phyloP scores from a whole-genome alignment of 225 moss, liverwort and hornwort species.

The Pleurozium schreberi region DNA sequence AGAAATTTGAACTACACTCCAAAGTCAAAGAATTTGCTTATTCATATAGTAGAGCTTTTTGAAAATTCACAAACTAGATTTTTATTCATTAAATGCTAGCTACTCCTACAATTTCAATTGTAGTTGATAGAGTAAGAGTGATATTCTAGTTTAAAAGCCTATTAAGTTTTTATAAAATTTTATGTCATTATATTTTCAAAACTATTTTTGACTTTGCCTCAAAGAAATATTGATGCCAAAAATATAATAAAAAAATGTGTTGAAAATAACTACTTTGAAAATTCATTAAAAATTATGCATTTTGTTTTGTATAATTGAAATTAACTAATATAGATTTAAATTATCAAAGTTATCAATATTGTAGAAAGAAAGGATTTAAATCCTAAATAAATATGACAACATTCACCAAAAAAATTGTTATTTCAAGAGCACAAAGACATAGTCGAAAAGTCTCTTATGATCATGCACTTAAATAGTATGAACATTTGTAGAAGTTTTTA shows the following conservation, averaged over 20 bases:
- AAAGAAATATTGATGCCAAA: too few relatives aligned
- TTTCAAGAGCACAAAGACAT: neutral
- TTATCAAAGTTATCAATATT: neutral
- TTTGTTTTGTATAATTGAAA: neutral
- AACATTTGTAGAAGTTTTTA: too few relatives aligned
- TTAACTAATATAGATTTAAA: too few relatives aligned
- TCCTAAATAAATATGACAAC: neutral
- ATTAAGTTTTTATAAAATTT: neutral
- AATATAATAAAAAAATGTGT: neutral
- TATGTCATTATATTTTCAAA: too few relatives aligned
- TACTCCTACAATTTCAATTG: too few relatives aligned
- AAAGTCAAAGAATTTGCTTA: neutral
- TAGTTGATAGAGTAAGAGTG: too few relatives aligned
- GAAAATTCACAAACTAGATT: neutral
- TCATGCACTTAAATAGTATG: neutral
- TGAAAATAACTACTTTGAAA: neutral
- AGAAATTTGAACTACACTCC: neutral
- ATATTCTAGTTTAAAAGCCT: too few relatives aligned
- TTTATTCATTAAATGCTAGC: neutral
- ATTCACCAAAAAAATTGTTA: neutral
- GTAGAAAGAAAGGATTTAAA: too few relatives aligned
- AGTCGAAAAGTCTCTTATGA: too few relatives aligned
- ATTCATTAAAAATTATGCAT: too few relatives aligned
- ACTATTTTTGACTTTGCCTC: too few relatives aligned
- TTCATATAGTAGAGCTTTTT: neutral